Base-by-base conservation (phyloP, 139 green algal species). In the Chlorella vulgaris region DNA sequence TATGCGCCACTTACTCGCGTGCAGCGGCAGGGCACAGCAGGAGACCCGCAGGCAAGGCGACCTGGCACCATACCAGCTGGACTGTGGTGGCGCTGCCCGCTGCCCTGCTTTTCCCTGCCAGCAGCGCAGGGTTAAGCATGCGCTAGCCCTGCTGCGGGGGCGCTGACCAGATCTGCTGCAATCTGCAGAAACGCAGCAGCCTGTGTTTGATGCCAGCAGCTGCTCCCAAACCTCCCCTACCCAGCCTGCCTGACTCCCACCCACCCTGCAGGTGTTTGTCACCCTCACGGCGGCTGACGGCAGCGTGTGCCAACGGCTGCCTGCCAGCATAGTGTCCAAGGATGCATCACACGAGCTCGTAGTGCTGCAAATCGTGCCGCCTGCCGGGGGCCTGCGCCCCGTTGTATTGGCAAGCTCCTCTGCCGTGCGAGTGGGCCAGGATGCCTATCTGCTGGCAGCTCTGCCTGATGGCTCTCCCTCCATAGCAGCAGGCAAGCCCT, bases 401-500 rank as follows among this genome's bases (percentile, higher is more conserved):
- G 4, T 40, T 3, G 8, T 4, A 6, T 33, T 84, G 26, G 67
- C 18, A 35, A 31, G 4, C 39, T 84, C 80, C 0, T 42, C 58
- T 7, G 50, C 21, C 21, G 63, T 78, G 61, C 74, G 74, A 40
- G 35, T 80, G n/a, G 80, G 80, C 7, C 80, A 84, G n/a, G 80
- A 84, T 28, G 80, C 74, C 0, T 28, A 70, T 1, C 66, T 84
- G 50, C 33, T 80, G 42, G 80, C 40, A 19, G 53, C 66, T 28
- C 50, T 80, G 50, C 78, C 78, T 3, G 35, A 33, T 7, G 65
- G 18, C 2, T 8, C 28, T 4, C 73, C 53, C 26, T 18, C 19
- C 33, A 29, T 79, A 28, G 39, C 73, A 28, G 58, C 73, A 55
- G 73, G 55, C 55, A 28, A 65, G 55, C 55, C n/a, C 55, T 21